Evolutionary conservation across 352 stramenopile genomes (phyloP).

Genomic region (Globisporangium lucens): DNA sequence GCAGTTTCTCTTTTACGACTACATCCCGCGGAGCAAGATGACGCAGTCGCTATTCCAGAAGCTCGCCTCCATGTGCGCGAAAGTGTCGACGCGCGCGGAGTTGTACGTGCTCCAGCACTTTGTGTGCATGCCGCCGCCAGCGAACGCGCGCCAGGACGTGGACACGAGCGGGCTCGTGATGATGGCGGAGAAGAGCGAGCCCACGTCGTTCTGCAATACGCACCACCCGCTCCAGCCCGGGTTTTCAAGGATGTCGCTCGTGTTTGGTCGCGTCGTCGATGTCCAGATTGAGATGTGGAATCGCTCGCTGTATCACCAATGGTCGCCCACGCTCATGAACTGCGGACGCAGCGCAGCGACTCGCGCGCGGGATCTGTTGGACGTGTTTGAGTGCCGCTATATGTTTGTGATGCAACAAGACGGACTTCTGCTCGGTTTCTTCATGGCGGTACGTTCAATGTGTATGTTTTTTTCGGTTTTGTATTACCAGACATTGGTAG

Average conservation of each 20-base stretch:
- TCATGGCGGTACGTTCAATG: conserved; percentile 32
- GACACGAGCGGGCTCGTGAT: conserved; percentile 11
- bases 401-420: conserved; percentile 68
- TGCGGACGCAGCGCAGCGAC: conserved; percentile 15
- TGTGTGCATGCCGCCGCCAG: conserved; percentile 33
- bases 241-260: conserved; percentile 45
- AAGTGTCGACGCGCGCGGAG: conserved; percentile 41
- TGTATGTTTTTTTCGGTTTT: not conserved
- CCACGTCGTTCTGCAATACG: conserved; percentile 8
- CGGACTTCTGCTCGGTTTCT: conserved; percentile 55
- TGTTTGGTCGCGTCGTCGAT: conserved; percentile 54
- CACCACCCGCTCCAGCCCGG: conserved; percentile 14
- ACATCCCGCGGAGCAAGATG: conserved; percentile 52
- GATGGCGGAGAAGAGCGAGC: conserved; percentile 29
- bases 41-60: conserved; percentile 50
- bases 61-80: conserved; percentile 28
- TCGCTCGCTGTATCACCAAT: conserved; percentile 52
- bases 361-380: conserved; percentile 19
- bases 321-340: conserved; percentile 17
- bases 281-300: conserved; percentile 72
- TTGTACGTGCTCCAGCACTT: conserved; percentile 58
- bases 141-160: conserved; percentile 10
- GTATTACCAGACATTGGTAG: not conserved
- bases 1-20: conserved; percentile 80
- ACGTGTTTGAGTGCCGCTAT: conserved; percentile 54